Conservation (phyloP, 2,329 filamentous ascomycete species). For the Thermothelomyces thermophilus region DNA sequence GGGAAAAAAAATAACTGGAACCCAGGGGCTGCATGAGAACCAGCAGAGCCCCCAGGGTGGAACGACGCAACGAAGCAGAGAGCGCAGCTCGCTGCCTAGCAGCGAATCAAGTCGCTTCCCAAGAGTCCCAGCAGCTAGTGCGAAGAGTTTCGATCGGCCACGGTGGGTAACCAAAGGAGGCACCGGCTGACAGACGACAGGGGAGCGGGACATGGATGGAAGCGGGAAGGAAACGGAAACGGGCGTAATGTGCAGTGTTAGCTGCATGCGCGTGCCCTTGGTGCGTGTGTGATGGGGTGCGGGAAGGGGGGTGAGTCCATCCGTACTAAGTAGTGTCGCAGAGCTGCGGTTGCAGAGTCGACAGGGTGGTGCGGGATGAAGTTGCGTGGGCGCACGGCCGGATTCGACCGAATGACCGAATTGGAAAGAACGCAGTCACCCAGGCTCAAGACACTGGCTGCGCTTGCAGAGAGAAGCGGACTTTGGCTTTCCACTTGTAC, state of each 20-base stretch:
- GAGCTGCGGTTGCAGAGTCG: neutral
- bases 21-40: conserved; percentile 10
- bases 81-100: neutral
- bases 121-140: conserved; percentile 3
- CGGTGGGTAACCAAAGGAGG: conserved; percentile 12
- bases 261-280: conserved; percentile 4
- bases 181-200: conserved; percentile 16
- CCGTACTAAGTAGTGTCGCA: neutral
- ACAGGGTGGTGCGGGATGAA: neutral
- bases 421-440: conserved; percentile 10
- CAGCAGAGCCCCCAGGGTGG: conserved; percentile 7
- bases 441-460: neutral
- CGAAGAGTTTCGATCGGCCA: conserved; percentile 14
- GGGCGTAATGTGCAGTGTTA: conserved; percentile 14
- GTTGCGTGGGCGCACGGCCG: conserved; percentile 10
- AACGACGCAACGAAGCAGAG: neutral
- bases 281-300: neutral
- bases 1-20: conserved; percentile 13
- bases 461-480: conserved; percentile 1
- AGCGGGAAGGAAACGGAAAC: conserved; percentile 14
- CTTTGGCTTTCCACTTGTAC: too few relatives aligned
- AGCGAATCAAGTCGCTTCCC: conserved; percentile 14
- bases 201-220: conserved; percentile 11
- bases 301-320: conserved; percentile 4
- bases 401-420: conserved; percentile 18